Percentiles rank a stretch among this genome's conserved stretches.
Evolutionary conservation across 1,139 yeast genomes (phyloP).

Genomic region (Kurtzmaniella quercitrusa): DNA sequence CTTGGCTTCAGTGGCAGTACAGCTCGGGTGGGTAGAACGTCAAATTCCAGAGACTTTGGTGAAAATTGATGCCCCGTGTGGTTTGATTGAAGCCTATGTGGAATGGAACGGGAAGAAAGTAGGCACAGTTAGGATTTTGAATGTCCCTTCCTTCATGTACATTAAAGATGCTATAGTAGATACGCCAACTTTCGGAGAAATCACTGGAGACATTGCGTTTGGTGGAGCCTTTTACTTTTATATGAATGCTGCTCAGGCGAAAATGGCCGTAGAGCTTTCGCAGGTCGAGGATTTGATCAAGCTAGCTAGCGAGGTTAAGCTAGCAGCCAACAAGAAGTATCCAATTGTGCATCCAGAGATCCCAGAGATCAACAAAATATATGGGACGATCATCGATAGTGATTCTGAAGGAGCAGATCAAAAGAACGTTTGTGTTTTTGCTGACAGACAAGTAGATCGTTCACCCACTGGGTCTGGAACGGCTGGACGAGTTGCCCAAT

Average conservation of each 20-base stretch:
- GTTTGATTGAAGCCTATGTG: constrained; percentile 11
- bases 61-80: constrained; percentile 11
- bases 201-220: constrained; percentile 18
- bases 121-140: constrained; percentile 11
- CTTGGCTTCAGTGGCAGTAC: constrained; percentile 12
- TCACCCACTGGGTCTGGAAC: constrained; percentile 21
- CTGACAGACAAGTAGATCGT: constrained; percentile 17
- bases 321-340: constrained; percentile 13
- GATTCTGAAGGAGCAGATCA: constrained; percentile 8
- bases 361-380: constrained; percentile 3
- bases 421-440: constrained; percentile 13
- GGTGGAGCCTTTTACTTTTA: constrained; percentile 19
- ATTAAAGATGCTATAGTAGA: constrained; percentile 11
- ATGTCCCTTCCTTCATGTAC: constrained; percentile 16
- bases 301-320: constrained; percentile 15
- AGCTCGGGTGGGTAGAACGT: constrained; percentile 13
- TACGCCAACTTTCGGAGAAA: constrained; percentile 11
- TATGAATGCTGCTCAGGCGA: constrained; percentile 11
- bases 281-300: constrained; percentile 10
- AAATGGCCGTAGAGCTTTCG: constrained; percentile 3
- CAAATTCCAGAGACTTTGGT: constrained; percentile 14
- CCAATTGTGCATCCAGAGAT: constrained; percentile 5
- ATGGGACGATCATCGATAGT: constrained; percentile 9
- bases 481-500: constrained; percentile 16
- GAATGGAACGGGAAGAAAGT: constrained; percentile 16